Conservation (phyloP, 2,329 filamentous ascomycete genomes). For the Hymenoscyphus repandus region DNA sequence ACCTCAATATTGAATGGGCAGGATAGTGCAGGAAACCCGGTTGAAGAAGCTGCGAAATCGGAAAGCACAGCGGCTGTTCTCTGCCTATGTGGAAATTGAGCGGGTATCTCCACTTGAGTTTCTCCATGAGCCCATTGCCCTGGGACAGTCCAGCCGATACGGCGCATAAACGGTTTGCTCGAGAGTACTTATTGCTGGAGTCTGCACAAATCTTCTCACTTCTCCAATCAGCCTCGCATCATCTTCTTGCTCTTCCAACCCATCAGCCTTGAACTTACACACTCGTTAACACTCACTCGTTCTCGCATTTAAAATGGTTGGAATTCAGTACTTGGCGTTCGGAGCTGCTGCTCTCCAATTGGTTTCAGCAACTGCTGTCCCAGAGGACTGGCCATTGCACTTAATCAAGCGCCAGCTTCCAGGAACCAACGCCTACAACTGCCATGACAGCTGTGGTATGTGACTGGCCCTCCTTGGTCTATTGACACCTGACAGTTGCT, state of each 20-base stretch:
- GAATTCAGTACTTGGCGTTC: conserved; percentile 5
- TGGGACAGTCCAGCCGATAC: no score
- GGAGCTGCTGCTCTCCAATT: conserved; percentile 5
- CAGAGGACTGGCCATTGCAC: conserved; percentile 9
- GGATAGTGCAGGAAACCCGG: not conserved
- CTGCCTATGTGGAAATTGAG: not conserved
- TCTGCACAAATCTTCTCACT: not conserved
- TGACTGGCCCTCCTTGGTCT: not conserved
- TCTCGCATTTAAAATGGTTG: conserved; percentile 12
- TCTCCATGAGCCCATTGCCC: no score
- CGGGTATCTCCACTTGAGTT: not conserved
- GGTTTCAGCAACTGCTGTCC: conserved; percentile 5
- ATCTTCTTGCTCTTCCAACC: not conserved
- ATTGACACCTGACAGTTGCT: not conserved
- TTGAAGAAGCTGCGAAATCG: conserved; percentile 2
- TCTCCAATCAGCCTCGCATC: conserved; percentile 1
- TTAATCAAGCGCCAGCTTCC: conserved; percentile 17
- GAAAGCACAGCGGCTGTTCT: not conserved
- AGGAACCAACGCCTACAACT: conserved; percentile 14
- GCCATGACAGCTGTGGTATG: conserved; percentile 18
- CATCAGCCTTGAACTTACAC: not conserved
- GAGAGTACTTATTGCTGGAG: not conserved
- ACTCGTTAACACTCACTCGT: conserved; percentile 3
- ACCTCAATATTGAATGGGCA: not conserved
- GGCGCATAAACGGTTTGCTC: not conserved